Conservation (phyloP, 495 filamentous ascomycete species). For the Astrothelium subdiscretum region DNA sequence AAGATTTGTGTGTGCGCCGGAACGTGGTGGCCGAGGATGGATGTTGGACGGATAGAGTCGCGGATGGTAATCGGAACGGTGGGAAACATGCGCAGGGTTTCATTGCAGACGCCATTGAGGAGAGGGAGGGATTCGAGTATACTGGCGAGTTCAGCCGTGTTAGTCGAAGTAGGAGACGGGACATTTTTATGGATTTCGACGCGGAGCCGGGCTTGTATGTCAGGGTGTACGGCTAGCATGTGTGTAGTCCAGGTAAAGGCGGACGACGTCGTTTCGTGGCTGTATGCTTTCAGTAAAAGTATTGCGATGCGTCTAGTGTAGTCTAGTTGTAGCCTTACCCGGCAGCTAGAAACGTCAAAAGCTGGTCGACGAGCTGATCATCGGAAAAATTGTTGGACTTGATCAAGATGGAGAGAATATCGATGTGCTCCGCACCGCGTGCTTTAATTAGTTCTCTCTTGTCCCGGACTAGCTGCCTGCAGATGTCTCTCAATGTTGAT, state of each 20-base stretch:
- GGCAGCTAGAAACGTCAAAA: slow-evolving; percentile 44
- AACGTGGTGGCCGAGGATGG: slow-evolving; percentile 21
- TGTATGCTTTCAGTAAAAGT: slow-evolving; percentile 8
- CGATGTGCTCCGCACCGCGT: slow-evolving; percentile 12
- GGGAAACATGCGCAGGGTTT: slow-evolving; percentile 28
- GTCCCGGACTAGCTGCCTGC: slow-evolving; percentile 20
- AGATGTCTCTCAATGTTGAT: slow-evolving; percentile 13
- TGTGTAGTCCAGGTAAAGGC: slow-evolving; percentile 44
- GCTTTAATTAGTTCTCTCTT: slow-evolving; percentile 27
- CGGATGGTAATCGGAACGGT: slow-evolving; percentile 42
- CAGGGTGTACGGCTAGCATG: slow-evolving; percentile 37
- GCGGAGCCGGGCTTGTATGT: slow-evolving; percentile 36
- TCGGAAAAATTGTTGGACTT: slow-evolving; percentile 34
- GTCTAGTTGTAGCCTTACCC: slow-evolving; percentile 24
- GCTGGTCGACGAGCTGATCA: slow-evolving; percentile 40
- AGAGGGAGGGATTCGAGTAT: slow-evolving; percentile 40
- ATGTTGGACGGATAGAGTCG: slow-evolving; percentile 35
- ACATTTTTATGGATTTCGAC: slow-evolving; percentile 36
- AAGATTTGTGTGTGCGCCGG: slow-evolving; percentile 18
- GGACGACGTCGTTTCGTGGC: slow-evolving; percentile 44
- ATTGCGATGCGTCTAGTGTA: neutral
- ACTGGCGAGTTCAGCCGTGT: slow-evolving; percentile 6
- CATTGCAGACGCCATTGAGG: slow-evolving; percentile 40
- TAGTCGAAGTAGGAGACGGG: slow-evolving; percentile 14
- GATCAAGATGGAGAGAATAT: slow-evolving; percentile 27